Base-by-base conservation (phyloP, 345 rosid genomes). In the Cardamine occulta region DNA sequence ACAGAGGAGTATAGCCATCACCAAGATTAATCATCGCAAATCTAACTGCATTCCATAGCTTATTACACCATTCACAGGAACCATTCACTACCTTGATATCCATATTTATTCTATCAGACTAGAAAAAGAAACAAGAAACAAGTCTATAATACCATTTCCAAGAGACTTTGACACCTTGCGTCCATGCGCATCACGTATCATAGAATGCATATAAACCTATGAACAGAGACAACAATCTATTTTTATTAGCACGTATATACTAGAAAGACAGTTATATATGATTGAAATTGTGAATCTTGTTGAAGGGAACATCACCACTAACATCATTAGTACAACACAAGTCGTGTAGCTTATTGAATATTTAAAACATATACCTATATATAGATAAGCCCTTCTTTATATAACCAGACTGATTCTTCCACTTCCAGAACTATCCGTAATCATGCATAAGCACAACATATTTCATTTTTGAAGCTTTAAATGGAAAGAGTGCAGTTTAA, bases 51-150 rank as follows among this genome's bases (percentile, higher is more conserved):
- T 90, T 92, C 97, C 99, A 90, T 35, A 95, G 74, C 73, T 95
- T 95, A 82, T 95, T 95, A 79, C 97, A 95, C 99, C 99, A 95
- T 60, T 95, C 97, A 15, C 97, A 97, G 84, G 88, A 92, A n/a
- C 97, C 97, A 70, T 89, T 93, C 47, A 95, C 99, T 81, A 93
- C 82, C 82, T 84, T 91, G 52, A 95, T 92, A 79, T 95, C 96
- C 87, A 95, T 83, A 86, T 95, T 95, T 70, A 95, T 95, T 82
- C 80, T 95, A 80, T 92, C 97, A 10, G 93, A 90, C 97, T 95
- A 85, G 60, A 82, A 80, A 54, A 18, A 29, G 6, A 73, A 39
- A 39, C 1, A 32, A 32, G 1, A 39, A 39, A 39, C 19, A 19
- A 19, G 19, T 19, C 19, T 19, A 19, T 19, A 19, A 90, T 83